Evolutionary conservation across 495 filamentous ascomycete genomes (phyloP).

Genomic region (Letharia lupina): DNA sequence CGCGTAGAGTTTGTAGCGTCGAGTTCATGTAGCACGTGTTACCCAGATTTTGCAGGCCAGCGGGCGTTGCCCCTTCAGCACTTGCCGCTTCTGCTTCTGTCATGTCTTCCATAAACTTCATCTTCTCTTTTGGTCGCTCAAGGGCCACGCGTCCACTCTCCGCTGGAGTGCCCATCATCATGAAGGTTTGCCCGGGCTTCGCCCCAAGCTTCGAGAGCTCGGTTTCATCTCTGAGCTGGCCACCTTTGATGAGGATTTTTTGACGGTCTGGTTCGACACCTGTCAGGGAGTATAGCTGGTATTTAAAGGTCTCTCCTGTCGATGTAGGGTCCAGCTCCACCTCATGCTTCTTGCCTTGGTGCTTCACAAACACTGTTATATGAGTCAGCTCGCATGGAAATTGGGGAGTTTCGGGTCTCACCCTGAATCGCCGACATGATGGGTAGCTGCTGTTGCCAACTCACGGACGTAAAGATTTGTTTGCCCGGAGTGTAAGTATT

Average conservation of each 20-base stretch:
- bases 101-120: slow-evolving; percentile 96
- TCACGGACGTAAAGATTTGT: not conserved
- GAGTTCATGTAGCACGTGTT: slow-evolving; percentile 99
- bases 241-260: slow-evolving; percentile 89
- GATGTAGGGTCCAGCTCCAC: slow-evolving; percentile 80
- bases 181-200: slow-evolving; percentile 79
- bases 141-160: slow-evolving; percentile 46
- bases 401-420: not conserved
- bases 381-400: not conserved
- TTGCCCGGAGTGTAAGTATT: not conserved
- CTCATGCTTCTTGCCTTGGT: slow-evolving; percentile 87
- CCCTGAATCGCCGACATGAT: slow-evolving; percentile 25
- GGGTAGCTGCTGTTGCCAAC: not conserved
- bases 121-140: slow-evolving; percentile 66
- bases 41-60: slow-evolving; percentile 84
- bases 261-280: slow-evolving; percentile 94
- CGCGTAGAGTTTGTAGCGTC: slow-evolving; percentile 78
- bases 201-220: slow-evolving; percentile 72
- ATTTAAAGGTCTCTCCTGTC: slow-evolving; percentile 88
- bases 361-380: slow-evolving; percentile 78
- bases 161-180: slow-evolving; percentile 94
- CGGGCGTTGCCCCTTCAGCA: slow-evolving; percentile 73
- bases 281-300: slow-evolving; percentile 87
- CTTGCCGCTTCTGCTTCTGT: slow-evolving; percentile 85
- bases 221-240: slow-evolving; percentile 91